Evolutionary conservation across 768 basidiomycete genomes (phyloP), one percentile per base, ranked within the genome.

Genomic region (Naematelia encephala): DNA sequence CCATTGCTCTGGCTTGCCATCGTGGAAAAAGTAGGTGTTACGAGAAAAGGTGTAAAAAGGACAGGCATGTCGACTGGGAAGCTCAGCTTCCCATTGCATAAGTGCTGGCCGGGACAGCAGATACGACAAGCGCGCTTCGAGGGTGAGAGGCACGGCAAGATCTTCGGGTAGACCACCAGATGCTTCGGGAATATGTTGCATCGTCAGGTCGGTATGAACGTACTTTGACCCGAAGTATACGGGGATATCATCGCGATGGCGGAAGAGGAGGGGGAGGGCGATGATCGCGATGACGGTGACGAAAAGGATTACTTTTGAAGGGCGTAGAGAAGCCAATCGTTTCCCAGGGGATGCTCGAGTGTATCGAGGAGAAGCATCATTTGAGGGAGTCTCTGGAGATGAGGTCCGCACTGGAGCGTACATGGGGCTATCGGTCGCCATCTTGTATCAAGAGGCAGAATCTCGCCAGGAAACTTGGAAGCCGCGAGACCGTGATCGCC

Each of bases 21-120:
- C 64, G 49, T 73, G 76, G 60, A 68, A 69, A 50, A 71, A 74
- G 58, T 74, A 72, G 21, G 62, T 67, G 53, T 74, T 66, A 39
- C 73, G 49, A 29, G 64, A 63, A 28, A 61, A 74, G 0, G 73
- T 74, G 48, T 70, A 70, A 27, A 74, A 61, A 5, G 73, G 73
- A 49, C 73, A 74, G 16, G 22, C 57, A 45, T 68, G 68, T 57
- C 70, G 48, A 54, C 61, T 64, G 13, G 62, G 54, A 27, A 66
- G 29, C 53, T 72, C 70, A n/a, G 65, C 62, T 51, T 74, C 70
- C 66, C 66, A 68, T 42, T 72, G 70, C 16, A 57, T 57, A 10
- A 74, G 58, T 12, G 66, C 66, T 1, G 73, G 70, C 44, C 62
- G 55, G 2, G 60, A 61, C 23, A 74, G 54, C 45, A 74, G 59